Base-by-base conservation (phyloP, 2,329 filamentous ascomycete genomes). In the Venturia effusa region DNA sequence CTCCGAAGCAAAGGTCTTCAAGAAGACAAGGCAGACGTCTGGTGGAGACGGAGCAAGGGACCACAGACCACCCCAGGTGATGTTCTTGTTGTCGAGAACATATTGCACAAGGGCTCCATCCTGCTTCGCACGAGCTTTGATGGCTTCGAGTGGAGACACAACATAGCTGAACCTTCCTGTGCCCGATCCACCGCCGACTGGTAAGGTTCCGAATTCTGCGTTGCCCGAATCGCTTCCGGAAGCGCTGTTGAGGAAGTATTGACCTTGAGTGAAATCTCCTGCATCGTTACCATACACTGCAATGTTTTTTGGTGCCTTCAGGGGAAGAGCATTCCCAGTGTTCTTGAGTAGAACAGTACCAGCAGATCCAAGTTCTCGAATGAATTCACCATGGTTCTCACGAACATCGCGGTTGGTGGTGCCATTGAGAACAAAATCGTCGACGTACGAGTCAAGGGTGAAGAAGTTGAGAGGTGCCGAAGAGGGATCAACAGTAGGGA, bases 221-320 rank as follows among this genome's bases (percentile, higher is more conserved):
- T 80, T 86, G 70, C 74, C 85, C 34, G 88, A 84, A 74, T 95
- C 88, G 15, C 71, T 65, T 71, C 92, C 97, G 39, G 88, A 86
- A 34, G 89, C 43, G 6, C n/a, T n/a, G 24, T 30, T 62, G 2
- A 62, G 60, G 24, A 48, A 62, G 15, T 62, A 62, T 15, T 4
- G 60, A 30, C 93, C 93, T 30, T 80, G 81, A 0, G 82, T 80
- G 71, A 89, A 93, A 19, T 86, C 81, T 0, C 89, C 89, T 17
- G 91, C 89, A 74, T 97, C 93, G 61, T 90, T 87, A 24, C 93
- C 93, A 69, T 97, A 71, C 19, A 75, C 71, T 11, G 72, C 74
- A 32, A 83, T 63, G 92, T 68, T 93, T 89, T 72, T 86, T 85
- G 65, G 84, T 62, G 74, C 72, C 22, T 68, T 86, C n/a, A 97